Evolutionary conservation across 2,329 filamentous ascomycete genomes (phyloP).

Genomic region (Amphichorda felina): DNA sequence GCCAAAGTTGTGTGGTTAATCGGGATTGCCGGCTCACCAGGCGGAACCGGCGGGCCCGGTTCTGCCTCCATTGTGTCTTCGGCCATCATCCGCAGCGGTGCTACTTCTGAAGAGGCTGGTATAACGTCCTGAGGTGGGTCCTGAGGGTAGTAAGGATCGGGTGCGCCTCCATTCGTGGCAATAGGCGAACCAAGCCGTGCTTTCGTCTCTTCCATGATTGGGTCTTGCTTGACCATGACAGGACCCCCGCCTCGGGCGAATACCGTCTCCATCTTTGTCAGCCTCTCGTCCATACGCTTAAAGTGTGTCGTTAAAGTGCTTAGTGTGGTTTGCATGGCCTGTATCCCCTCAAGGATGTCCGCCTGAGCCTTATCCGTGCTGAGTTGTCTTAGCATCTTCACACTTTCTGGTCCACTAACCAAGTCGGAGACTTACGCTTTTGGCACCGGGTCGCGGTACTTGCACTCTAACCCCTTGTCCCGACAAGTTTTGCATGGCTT

Average conservation of each 20-base stretch:
- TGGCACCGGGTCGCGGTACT: conserved; percentile 82
- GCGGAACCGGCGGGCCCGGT: conserved; percentile 37
- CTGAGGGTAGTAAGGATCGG: conserved; percentile 3
- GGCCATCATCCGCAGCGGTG: conserved; percentile 15
- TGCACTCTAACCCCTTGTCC: conserved; percentile 73
- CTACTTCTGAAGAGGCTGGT: not conserved
- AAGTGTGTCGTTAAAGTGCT: conserved; percentile 22
- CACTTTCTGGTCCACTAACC: not conserved
- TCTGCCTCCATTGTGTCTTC: conserved; percentile 39
- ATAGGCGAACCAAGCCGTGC: conserved; percentile 10
- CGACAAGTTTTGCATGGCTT: conserved; percentile 78
- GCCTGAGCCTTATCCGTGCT: conserved; percentile 48
- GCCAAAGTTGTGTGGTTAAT: conserved; percentile 86
- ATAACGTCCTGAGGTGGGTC: not conserved
- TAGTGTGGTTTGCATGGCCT: conserved; percentile 25
- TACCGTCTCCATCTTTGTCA: conserved; percentile 15
- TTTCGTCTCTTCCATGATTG: conserved; percentile 14
- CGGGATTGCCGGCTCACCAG: conserved; percentile 60
- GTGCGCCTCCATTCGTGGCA: conserved; percentile 7
- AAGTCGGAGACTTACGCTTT: conserved; percentile 59
- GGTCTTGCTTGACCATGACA: conserved; percentile 14
- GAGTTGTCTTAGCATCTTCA: conserved; percentile 5
- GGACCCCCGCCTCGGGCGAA: conserved; percentile 9
- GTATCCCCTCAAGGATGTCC: conserved; percentile 47
- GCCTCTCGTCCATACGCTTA: conserved; percentile 22